These are phyloP conservation scores for Pezicula carpinea DNA, from an alignment of 2,329 filamentous ascomycete genomes.

Conservation along the genomic window DNA sequence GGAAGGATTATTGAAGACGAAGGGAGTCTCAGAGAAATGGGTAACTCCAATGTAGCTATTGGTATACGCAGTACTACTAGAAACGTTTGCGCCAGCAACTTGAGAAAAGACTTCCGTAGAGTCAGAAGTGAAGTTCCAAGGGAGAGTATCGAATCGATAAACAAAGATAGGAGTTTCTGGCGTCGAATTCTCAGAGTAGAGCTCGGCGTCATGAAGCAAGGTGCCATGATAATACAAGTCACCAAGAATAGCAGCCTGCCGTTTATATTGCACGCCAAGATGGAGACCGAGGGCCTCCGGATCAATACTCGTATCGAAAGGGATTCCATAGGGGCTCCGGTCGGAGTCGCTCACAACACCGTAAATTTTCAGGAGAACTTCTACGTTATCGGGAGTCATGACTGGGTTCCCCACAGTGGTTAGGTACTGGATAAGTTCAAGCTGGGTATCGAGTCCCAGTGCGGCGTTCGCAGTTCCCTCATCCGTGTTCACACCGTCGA, in stretches of 20 bases:
- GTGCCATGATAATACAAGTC: conserved; percentile 1
- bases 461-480: conserved; percentile 20
- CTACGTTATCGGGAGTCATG: neutral
- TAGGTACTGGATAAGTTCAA: neutral
- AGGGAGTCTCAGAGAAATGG: neutral
- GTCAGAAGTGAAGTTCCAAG: neutral
- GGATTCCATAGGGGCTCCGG: neutral
- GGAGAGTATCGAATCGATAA: neutral
- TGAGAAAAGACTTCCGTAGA: conserved; percentile 1
- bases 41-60: neutral
- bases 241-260: neutral
- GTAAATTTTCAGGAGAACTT: neutral
- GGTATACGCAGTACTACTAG: neutral
- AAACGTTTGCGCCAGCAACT: neutral
- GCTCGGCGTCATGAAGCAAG: neutral
- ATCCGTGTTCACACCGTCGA: conserved; percentile 31
- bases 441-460: neutral
- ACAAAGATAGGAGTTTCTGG: neutral
- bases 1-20: neutral
- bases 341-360: neutral
- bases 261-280: neutral
- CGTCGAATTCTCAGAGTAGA: neutral
- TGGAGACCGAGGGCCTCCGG: neutral
- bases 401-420: conserved; percentile 1
- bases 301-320: neutral